Evolutionary conservation across 2,329 filamentous ascomycete genomes (phyloP), one percentile per base, ranked within the genome.

Genomic region (Calonectria hawksworthii): DNA sequence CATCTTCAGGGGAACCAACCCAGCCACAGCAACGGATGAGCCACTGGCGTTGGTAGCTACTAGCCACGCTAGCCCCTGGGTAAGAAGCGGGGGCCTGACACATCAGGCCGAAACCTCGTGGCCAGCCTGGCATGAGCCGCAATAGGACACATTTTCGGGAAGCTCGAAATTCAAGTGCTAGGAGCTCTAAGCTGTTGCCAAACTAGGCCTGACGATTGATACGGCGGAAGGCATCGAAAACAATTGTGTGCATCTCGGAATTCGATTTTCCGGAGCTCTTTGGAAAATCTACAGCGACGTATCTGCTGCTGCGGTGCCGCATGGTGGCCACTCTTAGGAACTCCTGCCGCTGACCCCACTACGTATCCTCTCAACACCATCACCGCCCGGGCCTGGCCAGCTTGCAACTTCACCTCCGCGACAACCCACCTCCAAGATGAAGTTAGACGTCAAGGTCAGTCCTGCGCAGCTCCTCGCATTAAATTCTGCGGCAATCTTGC

Each of bases 371-470:
- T 77, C 64, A 72, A 77, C 77, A 80, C 81, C 80, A 80, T 81
- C 80, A 81, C 80, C 79, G 81, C 79, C 80, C 77, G 69, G 75
- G 72, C 73, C 76, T 78, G 75, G 78, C 76, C 80, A 82, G 79
- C 80, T 80, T 81, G 77, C 80, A 75, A 74, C 80, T 81, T 80
- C 76, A 80, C 75, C 77, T 76, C 75, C 77, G 78, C 78, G 79
- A 75, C 72, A 74, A 74, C 72, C 75, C 68, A 78, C 74, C 73
- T 72, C 78, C 82, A 86, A 77, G 66, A 86, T 86, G 85, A 86
- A 84, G 81, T 82, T 86, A 81, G 85, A 86, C 83, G 85, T 86
- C 76, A 86, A 86, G 84, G 85, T 86, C 56, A 81, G 84, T 81
- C 26, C 70, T 38, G 52, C 70, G 44, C 51, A 54, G 34, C 36